A percentile compares a stretch with the other conserved stretches of the same genome.
Evolutionary conservation across 2,329 filamentous ascomycete species (phyloP).

Genomic region (Verticillium alfalfae): DNA sequence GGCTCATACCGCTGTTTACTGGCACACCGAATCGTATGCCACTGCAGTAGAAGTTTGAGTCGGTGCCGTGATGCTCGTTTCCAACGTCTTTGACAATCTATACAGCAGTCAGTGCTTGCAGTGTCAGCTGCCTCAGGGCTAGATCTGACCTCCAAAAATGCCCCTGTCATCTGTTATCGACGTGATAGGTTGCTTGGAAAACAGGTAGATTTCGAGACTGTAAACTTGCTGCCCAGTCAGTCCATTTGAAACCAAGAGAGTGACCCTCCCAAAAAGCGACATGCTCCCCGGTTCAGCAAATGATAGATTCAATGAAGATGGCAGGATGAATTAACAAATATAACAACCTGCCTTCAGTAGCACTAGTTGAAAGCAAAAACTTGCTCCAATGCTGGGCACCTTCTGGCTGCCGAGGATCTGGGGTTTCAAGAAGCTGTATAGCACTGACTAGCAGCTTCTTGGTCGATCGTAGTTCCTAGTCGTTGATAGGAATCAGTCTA

Average conservation of each 20-base stretch:
- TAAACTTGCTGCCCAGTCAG: not conserved
- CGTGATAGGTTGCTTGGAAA: not conserved
- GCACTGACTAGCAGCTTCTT: not conserved
- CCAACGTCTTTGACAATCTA: conserved; percentile 4
- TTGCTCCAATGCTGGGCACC: not conserved
- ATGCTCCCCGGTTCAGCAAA: not conserved
- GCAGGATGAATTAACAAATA: not conserved
- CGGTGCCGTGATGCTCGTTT: conserved; percentile 17
- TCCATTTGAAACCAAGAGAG: no score
- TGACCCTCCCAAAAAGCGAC: no score
- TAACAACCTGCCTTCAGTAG: not conserved
- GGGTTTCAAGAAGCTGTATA: not conserved
- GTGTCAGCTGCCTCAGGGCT: not conserved
- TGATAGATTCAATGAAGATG: not conserved
- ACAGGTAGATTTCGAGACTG: not conserved
- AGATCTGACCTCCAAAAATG: conserved; percentile 11
- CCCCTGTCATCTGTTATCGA: not conserved
- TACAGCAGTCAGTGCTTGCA: not conserved
- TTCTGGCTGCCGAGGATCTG: not conserved
- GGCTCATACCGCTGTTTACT: conserved; percentile 38
- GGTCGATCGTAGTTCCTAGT: not conserved
- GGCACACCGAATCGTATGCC: conserved; percentile 27
- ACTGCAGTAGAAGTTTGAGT: conserved; percentile 18
- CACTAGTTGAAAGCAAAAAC: no score
- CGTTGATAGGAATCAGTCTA: not conserved